A percentile compares a stretch with the other conserved stretches of the same genome.
These are phyloP conservation scores for Chaetothyriales sp. DNA, from an alignment of 2,329 filamentous ascomycete species.

Conservation along the genomic window DNA sequence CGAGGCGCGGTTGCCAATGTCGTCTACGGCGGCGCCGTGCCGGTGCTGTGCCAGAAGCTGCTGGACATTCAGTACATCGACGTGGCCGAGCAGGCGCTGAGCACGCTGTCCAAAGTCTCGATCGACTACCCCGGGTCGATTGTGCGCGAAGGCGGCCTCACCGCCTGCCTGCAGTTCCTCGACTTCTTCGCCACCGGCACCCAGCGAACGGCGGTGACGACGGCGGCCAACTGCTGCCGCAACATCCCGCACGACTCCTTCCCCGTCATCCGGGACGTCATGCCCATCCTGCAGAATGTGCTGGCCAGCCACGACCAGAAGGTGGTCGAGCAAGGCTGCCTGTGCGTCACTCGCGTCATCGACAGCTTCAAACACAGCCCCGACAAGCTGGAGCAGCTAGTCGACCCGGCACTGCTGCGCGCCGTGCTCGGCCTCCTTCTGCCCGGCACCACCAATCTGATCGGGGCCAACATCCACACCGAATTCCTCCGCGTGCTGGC, in stretches of 20 bases:
- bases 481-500: constrained; percentile 87
- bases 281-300: constrained; percentile 87
- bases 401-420: constrained; percentile 73
- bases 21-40: constrained; percentile 92
- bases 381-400: constrained; percentile 77
- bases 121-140: constrained; percentile 91
- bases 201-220: constrained; percentile 90
- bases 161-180: constrained; percentile 87
- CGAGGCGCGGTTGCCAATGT: constrained; percentile 88
- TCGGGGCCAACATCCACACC: constrained; percentile 87
- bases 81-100: constrained; percentile 88
- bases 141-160: constrained; percentile 86
- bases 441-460: constrained; percentile 88
- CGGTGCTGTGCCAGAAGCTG: constrained; percentile 85
- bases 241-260: constrained; percentile 94
- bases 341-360: constrained; percentile 89
- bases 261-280: constrained; percentile 78
- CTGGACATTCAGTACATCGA: constrained; percentile 96
- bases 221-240: constrained; percentile 93
- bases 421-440: constrained; percentile 76
- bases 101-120: constrained; percentile 94
- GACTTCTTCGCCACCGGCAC: constrained; percentile 98
- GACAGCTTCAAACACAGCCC: constrained; percentile 91
- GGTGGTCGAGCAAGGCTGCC: constrained; percentile 89
- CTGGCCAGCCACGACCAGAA: constrained; percentile 86